Evolutionary conservation across 2,329 filamentous ascomycete genomes (phyloP), one percentile per base, ranked within the genome.

Genomic region (Cercospora sp.): DNA sequence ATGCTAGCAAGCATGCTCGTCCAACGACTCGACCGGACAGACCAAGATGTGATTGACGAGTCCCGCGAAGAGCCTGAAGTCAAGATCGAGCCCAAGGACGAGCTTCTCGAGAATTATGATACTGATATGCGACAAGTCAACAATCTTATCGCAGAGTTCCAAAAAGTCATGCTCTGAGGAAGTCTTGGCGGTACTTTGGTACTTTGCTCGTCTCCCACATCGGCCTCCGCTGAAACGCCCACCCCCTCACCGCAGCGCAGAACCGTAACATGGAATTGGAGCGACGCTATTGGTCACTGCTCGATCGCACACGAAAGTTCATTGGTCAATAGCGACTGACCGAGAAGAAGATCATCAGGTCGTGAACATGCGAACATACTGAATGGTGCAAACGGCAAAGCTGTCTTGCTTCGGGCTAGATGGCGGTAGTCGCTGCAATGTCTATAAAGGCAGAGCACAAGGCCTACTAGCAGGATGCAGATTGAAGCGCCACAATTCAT

Each of bases 41-140:
- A n/a, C 0, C 30, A 60, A 8, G 1, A 57, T 28, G 16, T 12
- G 4, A 10, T 16, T 16, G 18, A 39, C 7, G 18, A 18, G 13
- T 60, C 58, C 18, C 3, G 23, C 36, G 57, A 33, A n/a, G 18
- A 60, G 5, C 20, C 12, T 31, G 26, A 39, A 39, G 33, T 39
- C 28, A 39, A 60, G 16, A 31, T 31, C 7, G 64, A 53, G 28
- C 26, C 36, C 28, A 30, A 12, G 9, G 42, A 61, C 16, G 42
- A 18, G 51, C 16, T 66, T 7, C 58, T 66, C n/a, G 58, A 42
- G 20, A 66, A 66, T 18, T 66, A 66, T 20, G 64, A 66, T 26
- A 66, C 64, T n/a, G 45, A 39, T 36, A 66, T 66, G 64, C 42
- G 58, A n/a, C 64, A 66, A 57, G 58, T 66, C 45, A 66, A 66